Conservation (phyloP, 2,329 filamentous ascomycete species). For the Diaporthe sp. region DNA sequence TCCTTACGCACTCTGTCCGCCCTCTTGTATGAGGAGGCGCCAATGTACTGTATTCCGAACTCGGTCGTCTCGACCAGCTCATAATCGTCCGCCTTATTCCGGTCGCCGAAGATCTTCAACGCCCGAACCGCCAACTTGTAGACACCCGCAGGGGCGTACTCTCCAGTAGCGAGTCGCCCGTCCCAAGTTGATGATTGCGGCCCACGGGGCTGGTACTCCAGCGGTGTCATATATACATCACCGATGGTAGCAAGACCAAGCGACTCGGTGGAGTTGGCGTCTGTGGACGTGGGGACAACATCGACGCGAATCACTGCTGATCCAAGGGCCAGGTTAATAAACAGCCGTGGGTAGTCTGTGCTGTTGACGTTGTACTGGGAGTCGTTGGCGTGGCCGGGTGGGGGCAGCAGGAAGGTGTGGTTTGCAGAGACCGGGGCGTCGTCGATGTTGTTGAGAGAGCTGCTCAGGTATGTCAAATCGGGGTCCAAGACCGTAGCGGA, state of each 20-base stretch:
- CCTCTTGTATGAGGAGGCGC: conserved; percentile 9
- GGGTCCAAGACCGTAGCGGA: conserved; percentile 52
- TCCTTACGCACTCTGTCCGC: background rate
- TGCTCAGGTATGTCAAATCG: conserved; percentile 48
- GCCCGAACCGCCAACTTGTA: conserved; percentile 66
- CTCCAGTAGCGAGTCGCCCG: conserved; percentile 62
- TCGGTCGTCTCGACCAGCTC: conserved; percentile 57
- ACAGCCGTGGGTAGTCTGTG: conserved; percentile 56
- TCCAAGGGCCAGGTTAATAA: conserved; percentile 60
- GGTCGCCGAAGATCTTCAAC: conserved; percentile 66
- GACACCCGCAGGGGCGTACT: conserved; percentile 61
- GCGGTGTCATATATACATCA: conserved; percentile 59
- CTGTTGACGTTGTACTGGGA: conserved; percentile 45
- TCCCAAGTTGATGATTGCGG: conserved; percentile 54
- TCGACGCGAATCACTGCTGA: conserved; percentile 60
- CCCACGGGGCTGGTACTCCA: conserved; percentile 52
- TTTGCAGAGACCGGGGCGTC: conserved; percentile 49
- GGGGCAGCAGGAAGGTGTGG: conserved; percentile 58
- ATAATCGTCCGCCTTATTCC: conserved; percentile 60
- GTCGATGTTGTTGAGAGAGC: conserved; percentile 44
- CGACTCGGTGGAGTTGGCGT: conserved; percentile 47
- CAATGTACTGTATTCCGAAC: conserved; percentile 61
- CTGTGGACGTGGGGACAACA: conserved; percentile 55
- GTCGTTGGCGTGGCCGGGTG: conserved; percentile 53
- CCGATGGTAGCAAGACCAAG: conserved; percentile 59